Base-by-base conservation (phyloP, 2,329 filamentous ascomycete genomes). In the Cercospora sp. region DNA sequence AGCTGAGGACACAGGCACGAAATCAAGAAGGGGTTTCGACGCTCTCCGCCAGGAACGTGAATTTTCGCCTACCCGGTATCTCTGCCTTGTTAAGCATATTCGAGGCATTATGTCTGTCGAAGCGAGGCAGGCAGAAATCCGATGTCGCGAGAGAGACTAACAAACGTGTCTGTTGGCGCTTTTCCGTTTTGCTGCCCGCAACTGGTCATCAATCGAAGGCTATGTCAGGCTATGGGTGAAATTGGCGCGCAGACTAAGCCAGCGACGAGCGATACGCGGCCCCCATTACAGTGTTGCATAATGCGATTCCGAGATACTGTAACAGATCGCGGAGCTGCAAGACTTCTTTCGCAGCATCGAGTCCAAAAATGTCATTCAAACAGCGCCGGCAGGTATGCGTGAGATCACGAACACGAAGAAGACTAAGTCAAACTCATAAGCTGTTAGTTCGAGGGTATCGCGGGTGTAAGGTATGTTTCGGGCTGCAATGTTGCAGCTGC, bases 371-470 rank as follows among this genome's bases (percentile, higher is more conserved):
- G 8, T 5, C 45, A 20, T 4, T 1, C 4, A 12, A 48, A 48
- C 3, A 2, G n/a, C 45, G 45, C 45, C 2, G 8, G 9, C 18
- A 23, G 18, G n/a, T 13, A 20, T 18, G 1, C 16, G 57, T 39
- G 57, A 20, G 30, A 39, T 9, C 12, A 16, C 1, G n/a, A 23
- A 51, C 20, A 23, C 20, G 55, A 31, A 30, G n/a, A 13, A 3
- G 31, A 13, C 5, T n/a, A n/a, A 9, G 7, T 33, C 9, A 9
- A 23, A 23, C 4, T 23, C 16, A n/a, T 30, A 48, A 65, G n/a
- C 9, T 39, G 36, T 65, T 10, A 65, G 59, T 36, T 48, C 48
- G 39, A 57, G 59, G 63, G 63, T 65, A 65, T 65, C 42, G 63
- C 60, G 45, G 33, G 51, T 57, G 63, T 65, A 30, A 65, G 42